Base-by-base conservation (phyloP, 2,329 filamentous ascomycete species). In the Ophiostoma piceae region DNA sequence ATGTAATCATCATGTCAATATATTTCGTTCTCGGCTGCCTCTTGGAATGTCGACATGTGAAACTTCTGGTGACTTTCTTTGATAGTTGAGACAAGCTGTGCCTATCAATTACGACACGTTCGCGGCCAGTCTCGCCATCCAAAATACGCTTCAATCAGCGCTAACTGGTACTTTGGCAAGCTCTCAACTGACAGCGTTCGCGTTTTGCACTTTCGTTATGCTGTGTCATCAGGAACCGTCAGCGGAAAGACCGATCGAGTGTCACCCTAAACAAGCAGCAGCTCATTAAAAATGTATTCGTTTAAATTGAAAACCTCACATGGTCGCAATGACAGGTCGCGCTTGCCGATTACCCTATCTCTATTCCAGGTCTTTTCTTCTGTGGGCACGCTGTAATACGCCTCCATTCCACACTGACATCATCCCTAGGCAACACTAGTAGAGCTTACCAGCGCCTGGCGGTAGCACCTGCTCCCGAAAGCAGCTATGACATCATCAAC, bases 361-460 rank as follows among this genome's bases (percentile, higher is more conserved):
- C 51, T 12, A 12, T 57, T 26, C 16, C n/a, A 26, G 47, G 51
- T 57, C 51, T 57, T 26, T 57, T n/a, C 51, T 57, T 26, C 51
- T n/a, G n/a, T 47, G 43, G 43, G 7, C 16, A 19, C 43, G 43
- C 16, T 47, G 43, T 47, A 19, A 54, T 54, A 54, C 51, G 12
- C 51, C 51, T 57, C 12, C 51, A 57, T 57, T 14, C 51, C n/a
- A 57, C 51, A 57, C n/a, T 57, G 51, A 57, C 51, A 57, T 57
- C 51, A 57, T 57, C 22, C 12, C 51, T 3, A 57, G 9, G 51
- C 9, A 11, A 12, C 51, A 57, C 51, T 57, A 57, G n/a, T 19
- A 51, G 35, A 54, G n/a, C 47, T n/a, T 22, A 22, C 47, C 19
- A 22, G 47, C n/a, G 47, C 19, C 47, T 54, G 47, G 47, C 16